Percentiles rank a stretch among this genome's conserved stretches.
Conservation (phyloP, 352 stramenopile genomes). For the Phytopythium mirpurense region DNA sequence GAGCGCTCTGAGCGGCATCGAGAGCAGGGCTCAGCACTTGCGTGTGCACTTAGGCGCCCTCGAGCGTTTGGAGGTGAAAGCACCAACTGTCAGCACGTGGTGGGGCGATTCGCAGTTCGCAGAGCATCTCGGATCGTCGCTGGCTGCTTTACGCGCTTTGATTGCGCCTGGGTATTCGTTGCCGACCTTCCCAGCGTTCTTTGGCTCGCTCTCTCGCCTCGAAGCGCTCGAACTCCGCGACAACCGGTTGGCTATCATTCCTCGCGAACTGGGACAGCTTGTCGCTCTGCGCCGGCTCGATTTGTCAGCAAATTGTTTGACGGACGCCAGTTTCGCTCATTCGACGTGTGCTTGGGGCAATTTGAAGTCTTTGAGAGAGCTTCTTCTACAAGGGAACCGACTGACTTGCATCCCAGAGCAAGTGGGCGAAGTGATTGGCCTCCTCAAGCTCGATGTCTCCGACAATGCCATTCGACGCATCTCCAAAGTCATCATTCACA, state of each 20-base stretch:
- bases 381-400: slow-evolving; percentile 15
- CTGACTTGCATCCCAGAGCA: slow-evolving; percentile 14
- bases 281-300: slow-evolving; percentile 20
- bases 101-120: slow-evolving; percentile 1
- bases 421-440: slow-evolving; percentile 12
- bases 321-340: slow-evolving; percentile 21
- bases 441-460: slow-evolving; percentile 18
- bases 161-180: slow-evolving; percentile 14
- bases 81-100: slow-evolving; percentile 1
- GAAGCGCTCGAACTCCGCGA: slow-evolving; percentile 20
- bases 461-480: slow-evolving; percentile 16
- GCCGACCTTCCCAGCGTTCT: slow-evolving; percentile 13
- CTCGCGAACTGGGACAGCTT: slow-evolving; percentile 12
- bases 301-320: slow-evolving; percentile 35
- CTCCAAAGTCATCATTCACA: slow-evolving; percentile 13
- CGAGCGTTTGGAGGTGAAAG: neutral
- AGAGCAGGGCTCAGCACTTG: slow-evolving; percentile 3
- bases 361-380: slow-evolving; percentile 11
- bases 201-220: slow-evolving; percentile 17
- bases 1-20: slow-evolving; percentile 3
- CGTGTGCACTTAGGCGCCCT: neutral
- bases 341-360: slow-evolving; percentile 13
- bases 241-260: slow-evolving; percentile 21
- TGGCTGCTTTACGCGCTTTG: slow-evolving; percentile 12
- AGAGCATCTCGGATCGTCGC: slow-evolving; percentile 7